These are phyloP conservation scores for Carallia brachiata DNA, from an alignment of 345 rosid species.

Conservation along the genomic window DNA sequence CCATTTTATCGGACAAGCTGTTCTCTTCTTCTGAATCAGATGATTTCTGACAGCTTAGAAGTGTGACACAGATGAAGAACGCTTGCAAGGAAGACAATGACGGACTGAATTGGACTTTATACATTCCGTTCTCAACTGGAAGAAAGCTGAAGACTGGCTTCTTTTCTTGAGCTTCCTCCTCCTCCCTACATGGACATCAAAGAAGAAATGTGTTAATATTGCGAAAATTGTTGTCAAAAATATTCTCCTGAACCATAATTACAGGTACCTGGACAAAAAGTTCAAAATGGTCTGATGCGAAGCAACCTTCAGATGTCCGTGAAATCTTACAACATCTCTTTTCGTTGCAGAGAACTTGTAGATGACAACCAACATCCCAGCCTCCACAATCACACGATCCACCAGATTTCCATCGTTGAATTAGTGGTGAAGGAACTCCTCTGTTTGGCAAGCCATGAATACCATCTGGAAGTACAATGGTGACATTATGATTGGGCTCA, in stretches of 20 bases:
- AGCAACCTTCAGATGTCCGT: constrained; percentile 18
- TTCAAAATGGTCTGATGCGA: constrained; percentile 37
- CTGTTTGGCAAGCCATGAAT: constrained; percentile 64
- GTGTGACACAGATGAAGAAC: constrained; percentile 58
- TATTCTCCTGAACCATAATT: constrained; percentile 4
- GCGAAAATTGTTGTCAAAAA: not conserved
- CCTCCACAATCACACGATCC: constrained; percentile 95
- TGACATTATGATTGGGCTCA: constrained; percentile 18
- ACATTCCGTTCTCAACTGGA: constrained; percentile 48
- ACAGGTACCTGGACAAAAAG: constrained; percentile 56
- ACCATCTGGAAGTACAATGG: constrained; percentile 75
- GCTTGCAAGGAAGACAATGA: constrained; percentile 66
- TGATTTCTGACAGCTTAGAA: constrained; percentile 40
- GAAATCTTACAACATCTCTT: constrained; percentile 23
- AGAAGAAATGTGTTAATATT: not conserved
- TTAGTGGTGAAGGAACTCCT: constrained; percentile 61
- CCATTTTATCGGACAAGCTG: constrained; percentile 20
- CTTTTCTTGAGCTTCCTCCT: constrained; percentile 23
- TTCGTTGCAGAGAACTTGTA: constrained; percentile 45
- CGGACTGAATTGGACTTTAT: constrained; percentile 61
- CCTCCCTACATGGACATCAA: constrained; percentile 29
- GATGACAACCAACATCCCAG: constrained; percentile 91
- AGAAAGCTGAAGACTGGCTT: constrained; percentile 55
- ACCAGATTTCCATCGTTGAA: constrained; percentile 70
- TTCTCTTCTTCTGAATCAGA: constrained; percentile 26